Percentiles rank a stretch among this genome's conserved stretches.
Evolutionary conservation across 306 rosid genomes (phyloP).

Genomic region (Spatholobus suberectus): DNA sequence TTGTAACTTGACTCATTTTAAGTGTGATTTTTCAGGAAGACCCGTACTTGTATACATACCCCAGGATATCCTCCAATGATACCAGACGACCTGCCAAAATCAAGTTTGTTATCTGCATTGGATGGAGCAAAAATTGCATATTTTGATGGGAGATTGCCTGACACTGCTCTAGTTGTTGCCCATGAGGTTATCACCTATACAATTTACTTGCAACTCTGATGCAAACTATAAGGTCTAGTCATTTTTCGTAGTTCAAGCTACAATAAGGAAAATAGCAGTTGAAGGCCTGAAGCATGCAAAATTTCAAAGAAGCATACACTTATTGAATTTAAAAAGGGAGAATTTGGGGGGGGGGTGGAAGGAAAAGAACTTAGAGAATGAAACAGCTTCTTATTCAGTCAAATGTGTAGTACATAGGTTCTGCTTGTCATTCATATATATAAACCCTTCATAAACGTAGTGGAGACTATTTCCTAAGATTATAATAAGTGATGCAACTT

Average conservation of each 20-base stretch:
- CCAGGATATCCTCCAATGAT: conserved; percentile 91
- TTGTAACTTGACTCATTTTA: conserved; percentile 35
- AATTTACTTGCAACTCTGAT: conserved; percentile 35
- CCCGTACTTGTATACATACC: conserved; percentile 93
- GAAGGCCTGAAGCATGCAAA: conserved; percentile 23
- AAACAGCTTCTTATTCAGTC: neutral
- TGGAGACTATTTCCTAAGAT: neutral
- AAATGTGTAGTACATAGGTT: neutral
- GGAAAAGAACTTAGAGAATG: neutral
- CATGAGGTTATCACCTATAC: conserved; percentile 71
- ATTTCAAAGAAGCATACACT: conserved; percentile 19
- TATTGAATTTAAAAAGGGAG: neutral
- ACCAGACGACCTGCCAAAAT: conserved; percentile 72
- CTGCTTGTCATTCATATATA: neutral
- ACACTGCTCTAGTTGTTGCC: conserved; percentile 86
- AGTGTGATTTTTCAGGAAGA: conserved; percentile 67
- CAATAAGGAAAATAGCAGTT: conserved; percentile 7
- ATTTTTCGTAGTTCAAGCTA: conserved; percentile 21
- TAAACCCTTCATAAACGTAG: neutral
- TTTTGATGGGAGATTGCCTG: conserved; percentile 76
- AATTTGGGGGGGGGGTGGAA: too few species aligned
- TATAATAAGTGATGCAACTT: neutral
- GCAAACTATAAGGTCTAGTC: conserved; percentile 15
- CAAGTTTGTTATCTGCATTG: conserved; percentile 71
- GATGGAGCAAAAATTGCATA: conserved; percentile 81